Evolutionary conservation across 73 alveolate genomes (phyloP).

Genomic region (Paramecium primaurelia): DNA sequence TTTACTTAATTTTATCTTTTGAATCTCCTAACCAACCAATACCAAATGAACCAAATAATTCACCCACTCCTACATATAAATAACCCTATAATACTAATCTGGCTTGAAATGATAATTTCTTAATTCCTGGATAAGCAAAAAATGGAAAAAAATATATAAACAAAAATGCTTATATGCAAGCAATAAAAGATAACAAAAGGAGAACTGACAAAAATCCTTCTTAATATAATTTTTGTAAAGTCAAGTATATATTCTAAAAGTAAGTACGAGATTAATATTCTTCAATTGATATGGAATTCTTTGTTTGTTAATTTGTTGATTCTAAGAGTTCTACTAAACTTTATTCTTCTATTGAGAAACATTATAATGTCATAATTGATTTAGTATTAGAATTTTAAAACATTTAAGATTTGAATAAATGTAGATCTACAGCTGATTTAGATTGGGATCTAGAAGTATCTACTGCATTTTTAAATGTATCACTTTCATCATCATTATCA

Average conservation of each 20-base stretch:
- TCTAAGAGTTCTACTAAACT: background rate
- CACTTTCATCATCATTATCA: background rate
- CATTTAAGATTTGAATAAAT: background rate
- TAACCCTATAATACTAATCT: background rate
- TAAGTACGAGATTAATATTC: background rate
- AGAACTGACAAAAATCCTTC: background rate
- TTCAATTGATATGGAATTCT: background rate
- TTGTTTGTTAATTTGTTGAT: background rate
- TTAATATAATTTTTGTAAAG: background rate
- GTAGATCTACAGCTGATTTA: background rate
- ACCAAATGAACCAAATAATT: background rate
- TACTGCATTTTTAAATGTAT: background rate
- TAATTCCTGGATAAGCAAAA: background rate
- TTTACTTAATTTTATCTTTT: background rate
- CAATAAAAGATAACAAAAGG: background rate
- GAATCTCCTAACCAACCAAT: background rate
- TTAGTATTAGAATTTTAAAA: background rate
- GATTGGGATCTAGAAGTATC: background rate
- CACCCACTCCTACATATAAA: slow-evolving; percentile 11
- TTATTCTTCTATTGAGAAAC: background rate
- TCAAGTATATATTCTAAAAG: background rate
- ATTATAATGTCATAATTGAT: background rate
- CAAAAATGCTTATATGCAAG: background rate
- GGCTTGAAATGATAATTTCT: background rate
- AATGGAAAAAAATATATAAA: background rate